Percentiles rank a stretch among this genome's conserved stretches.
Conservation (phyloP, 1,139 yeast species). For the Candida sanyaensis region DNA sequence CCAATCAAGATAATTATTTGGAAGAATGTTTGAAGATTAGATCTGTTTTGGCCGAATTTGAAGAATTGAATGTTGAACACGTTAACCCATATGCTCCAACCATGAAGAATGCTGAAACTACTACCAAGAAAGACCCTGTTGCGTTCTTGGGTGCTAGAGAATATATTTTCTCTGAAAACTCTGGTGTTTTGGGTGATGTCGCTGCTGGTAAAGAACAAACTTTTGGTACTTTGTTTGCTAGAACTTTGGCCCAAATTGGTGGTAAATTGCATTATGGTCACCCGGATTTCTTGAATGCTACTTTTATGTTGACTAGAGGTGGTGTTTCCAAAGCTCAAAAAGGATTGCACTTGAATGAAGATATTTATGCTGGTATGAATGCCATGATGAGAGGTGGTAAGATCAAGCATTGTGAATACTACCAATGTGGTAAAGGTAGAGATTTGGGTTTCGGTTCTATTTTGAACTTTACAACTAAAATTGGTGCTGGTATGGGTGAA, state of each 20-base stretch:
- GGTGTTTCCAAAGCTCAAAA: slow-evolving; percentile 59
- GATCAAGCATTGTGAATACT: slow-evolving; percentile 57
- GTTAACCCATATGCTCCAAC: slow-evolving; percentile 52
- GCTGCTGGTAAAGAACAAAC: slow-evolving; percentile 63
- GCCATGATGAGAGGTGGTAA: slow-evolving; percentile 54
- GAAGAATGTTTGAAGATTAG: slow-evolving; percentile 59
- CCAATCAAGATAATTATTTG: slow-evolving; percentile 57
- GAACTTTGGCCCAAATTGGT: slow-evolving; percentile 57
- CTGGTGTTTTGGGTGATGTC: slow-evolving; percentile 55
- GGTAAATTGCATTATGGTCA: slow-evolving; percentile 60
- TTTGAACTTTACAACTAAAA: slow-evolving; percentile 54
- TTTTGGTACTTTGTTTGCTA: slow-evolving; percentile 55
- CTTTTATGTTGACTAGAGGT: slow-evolving; percentile 57
- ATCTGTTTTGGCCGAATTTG: slow-evolving; percentile 52
- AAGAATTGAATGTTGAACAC: slow-evolving; percentile 51
- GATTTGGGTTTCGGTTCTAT: slow-evolving; percentile 58
- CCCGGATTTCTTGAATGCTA: slow-evolving; percentile 52
- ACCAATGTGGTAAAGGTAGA: slow-evolving; percentile 60
- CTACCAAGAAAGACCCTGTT: slow-evolving; percentile 47
- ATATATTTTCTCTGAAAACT: slow-evolving; percentile 56
- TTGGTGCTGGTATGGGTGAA: slow-evolving; percentile 64
- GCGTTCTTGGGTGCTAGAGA: slow-evolving; percentile 59
- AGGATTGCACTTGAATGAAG: slow-evolving; percentile 57
- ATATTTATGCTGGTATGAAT: slow-evolving; percentile 59
- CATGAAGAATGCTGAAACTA: slow-evolving; percentile 42